Conservation (phyloP, 805 yeast genomes). For the Saturnispora ahearnii region DNA sequence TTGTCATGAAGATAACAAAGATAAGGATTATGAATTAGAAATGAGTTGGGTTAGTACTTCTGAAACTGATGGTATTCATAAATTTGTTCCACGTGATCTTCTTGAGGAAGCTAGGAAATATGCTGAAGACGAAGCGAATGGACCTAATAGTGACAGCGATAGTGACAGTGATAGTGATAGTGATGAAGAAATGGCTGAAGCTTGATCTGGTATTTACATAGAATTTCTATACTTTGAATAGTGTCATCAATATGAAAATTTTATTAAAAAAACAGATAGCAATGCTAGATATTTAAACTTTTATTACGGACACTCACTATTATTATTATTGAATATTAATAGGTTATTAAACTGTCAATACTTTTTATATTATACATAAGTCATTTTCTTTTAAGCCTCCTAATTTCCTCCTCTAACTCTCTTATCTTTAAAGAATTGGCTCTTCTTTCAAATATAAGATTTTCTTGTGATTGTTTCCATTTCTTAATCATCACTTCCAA, state of each 20-base stretch:
- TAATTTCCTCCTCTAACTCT: conserved; percentile 50
- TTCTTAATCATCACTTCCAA: conserved; percentile 53
- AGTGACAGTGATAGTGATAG: conserved; percentile 22
- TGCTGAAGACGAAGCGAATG: conserved; percentile 71
- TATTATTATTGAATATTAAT: neutral
- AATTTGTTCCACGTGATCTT: conserved; percentile 69
- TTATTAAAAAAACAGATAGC: neutral
- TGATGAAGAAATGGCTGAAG: conserved; percentile 28
- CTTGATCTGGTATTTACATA: neutral
- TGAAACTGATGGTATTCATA: conserved; percentile 75
- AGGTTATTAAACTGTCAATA: neutral
- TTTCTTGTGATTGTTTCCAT: conserved; percentile 66
- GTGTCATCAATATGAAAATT: neutral
- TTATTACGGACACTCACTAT: neutral
- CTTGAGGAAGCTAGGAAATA: conserved; percentile 73
- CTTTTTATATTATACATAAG: no score
- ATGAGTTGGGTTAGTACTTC: conserved; percentile 75
- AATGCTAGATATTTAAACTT: neutral
- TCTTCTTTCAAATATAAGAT: conserved; percentile 50
- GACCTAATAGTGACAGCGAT: conserved; percentile 48
- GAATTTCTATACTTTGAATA: neutral
- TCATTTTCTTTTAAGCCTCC: conserved; percentile 21
- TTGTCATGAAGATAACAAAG: conserved; percentile 97
- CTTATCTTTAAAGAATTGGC: conserved; percentile 44
- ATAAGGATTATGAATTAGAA: conserved; percentile 93